Conservation (phyloP, 1,139 yeast species). For the Hyphopichia pseudoburtonii region DNA sequence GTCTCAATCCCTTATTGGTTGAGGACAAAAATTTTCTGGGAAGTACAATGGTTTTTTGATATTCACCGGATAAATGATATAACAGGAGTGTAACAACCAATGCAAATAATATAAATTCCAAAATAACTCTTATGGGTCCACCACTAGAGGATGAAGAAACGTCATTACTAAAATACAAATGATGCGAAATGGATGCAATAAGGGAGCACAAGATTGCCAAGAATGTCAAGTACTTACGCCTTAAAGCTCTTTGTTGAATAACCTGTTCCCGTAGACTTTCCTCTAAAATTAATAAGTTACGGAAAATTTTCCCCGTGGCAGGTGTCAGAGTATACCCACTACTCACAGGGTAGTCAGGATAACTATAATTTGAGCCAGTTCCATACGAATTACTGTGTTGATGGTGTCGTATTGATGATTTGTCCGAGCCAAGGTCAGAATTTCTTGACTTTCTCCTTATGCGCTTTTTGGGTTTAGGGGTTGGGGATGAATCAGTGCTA, state of each 20-base stretch:
- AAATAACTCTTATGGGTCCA: constrained; percentile 43
- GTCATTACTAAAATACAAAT: constrained; percentile 32
- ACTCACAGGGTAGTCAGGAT: constrained; percentile 22
- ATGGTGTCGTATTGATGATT: constrained; percentile 17
- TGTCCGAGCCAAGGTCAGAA: constrained; percentile 28
- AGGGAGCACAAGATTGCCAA: constrained; percentile 51
- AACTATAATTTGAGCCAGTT: background rate
- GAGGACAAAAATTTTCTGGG: constrained; percentile 77
- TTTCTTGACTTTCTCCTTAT: constrained; percentile 30
- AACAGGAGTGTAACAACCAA: constrained; percentile 68
- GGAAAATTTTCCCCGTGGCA: constrained; percentile 69
- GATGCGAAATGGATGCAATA: constrained; percentile 43
- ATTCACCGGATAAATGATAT: constrained; percentile 87
- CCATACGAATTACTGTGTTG: background rate
- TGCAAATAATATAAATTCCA: constrained; percentile 66
- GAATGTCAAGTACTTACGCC: constrained; percentile 75
- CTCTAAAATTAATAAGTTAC: constrained; percentile 79
- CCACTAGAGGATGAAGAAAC: constrained; percentile 13
- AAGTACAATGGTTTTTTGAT: constrained; percentile 75
- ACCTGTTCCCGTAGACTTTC: constrained; percentile 83
- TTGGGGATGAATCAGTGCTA: constrained; percentile 16
- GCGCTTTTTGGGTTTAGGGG: constrained; percentile 26
- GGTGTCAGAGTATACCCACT: constrained; percentile 48
- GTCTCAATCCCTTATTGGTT: constrained; percentile 85
- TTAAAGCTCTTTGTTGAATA: constrained; percentile 62